Conservation (phyloP, 2,329 filamentous ascomycete species). For the Chaetomium sp. region DNA sequence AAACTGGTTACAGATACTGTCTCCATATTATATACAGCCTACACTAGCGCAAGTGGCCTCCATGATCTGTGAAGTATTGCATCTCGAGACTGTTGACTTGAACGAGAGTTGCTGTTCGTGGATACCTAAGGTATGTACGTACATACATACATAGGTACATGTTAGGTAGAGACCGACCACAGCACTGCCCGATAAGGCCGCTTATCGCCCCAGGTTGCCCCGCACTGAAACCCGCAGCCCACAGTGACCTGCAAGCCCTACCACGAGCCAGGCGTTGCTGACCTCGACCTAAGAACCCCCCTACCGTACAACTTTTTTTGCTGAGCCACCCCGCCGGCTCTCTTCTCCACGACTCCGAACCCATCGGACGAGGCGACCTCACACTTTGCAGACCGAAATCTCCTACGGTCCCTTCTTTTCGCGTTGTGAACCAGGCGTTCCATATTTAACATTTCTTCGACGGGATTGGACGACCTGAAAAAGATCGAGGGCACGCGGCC, state of each 20-base stretch:
- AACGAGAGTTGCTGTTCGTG: background rate
- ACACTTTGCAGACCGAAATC: constrained; percentile 2
- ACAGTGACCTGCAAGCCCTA: constrained; percentile 24
- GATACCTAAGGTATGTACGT: too few relatives aligned
- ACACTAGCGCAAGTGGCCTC: constrained; percentile 23
- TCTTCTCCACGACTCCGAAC: constrained; percentile 20
- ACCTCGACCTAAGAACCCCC: constrained; percentile 16
- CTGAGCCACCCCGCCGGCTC: background rate
- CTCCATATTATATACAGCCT: constrained; percentile 29
- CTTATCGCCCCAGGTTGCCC: constrained; percentile 21
- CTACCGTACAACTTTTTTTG: constrained; percentile 22
- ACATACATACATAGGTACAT: too few relatives aligned
- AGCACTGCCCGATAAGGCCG: constrained; percentile 6
- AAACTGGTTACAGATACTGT: background rate
- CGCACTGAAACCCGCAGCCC: constrained; percentile 12
- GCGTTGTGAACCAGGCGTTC: constrained; percentile 3
- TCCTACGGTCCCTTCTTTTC: constrained; percentile 14
- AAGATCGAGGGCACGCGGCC: background rate
- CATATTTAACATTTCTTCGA: constrained; percentile 12
- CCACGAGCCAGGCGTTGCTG: background rate
- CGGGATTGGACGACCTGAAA: constrained; percentile 4
- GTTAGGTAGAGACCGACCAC: too few relatives aligned
- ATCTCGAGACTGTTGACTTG: constrained; percentile 20
- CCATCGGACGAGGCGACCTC: constrained; percentile 4
- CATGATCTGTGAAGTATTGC: constrained; percentile 16